These are phyloP conservation scores for Metschnikowia vanudenii DNA, from an alignment of 805 yeast genomes.

Conservation along the genomic window DNA sequence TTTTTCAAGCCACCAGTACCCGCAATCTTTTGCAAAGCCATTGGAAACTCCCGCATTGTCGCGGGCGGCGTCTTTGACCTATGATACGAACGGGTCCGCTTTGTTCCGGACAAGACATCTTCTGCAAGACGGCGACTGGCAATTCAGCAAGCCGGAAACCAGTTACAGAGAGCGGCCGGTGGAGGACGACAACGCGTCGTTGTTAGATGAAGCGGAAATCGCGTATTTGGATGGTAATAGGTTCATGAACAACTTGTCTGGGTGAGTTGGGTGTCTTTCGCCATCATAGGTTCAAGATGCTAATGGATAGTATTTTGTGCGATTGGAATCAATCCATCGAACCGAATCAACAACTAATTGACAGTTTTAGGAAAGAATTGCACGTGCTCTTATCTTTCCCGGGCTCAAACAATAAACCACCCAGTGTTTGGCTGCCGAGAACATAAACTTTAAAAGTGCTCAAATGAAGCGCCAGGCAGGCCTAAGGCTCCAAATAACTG, in stretches of 20 bases:
- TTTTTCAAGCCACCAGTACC: constrained; percentile 18
- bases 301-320: no score
- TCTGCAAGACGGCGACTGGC: constrained; percentile 2
- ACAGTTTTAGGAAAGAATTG: no score
- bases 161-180: not conserved
- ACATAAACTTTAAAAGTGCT: no score
- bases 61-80: constrained; percentile 12
- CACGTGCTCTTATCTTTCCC: no score
- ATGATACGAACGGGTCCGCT: not conserved
- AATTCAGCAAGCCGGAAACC: not conserved
- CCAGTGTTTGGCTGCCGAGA: no score
- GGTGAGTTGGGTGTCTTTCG: no score
- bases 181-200: constrained; percentile 6
- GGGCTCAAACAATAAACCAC: no score
- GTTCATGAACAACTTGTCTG: constrained; percentile 12
- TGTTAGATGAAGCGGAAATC: constrained; percentile 17
- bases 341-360: no score
- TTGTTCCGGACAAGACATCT: constrained; percentile 11
- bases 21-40: constrained; percentile 13
- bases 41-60: constrained; percentile 5
- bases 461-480: no score
- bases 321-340: no score
- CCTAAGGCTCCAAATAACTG: no score
- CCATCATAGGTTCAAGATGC: no score
- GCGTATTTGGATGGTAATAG: constrained; percentile 13